These are phyloP conservation scores for Trametes coccinea DNA, from an alignment of 768 basidiomycete genomes.

Conservation along the genomic window DNA sequence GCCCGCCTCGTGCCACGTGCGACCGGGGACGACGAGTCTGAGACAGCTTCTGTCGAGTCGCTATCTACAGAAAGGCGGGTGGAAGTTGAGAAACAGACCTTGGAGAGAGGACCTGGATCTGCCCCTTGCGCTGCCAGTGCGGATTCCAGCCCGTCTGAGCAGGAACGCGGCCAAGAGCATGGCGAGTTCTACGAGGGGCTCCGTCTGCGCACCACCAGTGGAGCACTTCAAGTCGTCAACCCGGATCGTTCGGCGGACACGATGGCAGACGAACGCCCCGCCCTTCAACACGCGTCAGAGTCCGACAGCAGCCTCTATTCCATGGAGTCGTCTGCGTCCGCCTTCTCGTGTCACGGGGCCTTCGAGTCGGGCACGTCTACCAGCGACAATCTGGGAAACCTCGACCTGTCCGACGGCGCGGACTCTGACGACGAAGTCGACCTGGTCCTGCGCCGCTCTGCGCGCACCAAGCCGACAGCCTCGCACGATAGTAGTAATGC, in stretches of 20 bases:
- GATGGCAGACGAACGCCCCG: neutral
- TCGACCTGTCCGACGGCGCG: conserved; percentile 20
- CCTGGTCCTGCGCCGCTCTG: conserved; percentile 9
- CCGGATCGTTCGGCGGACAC: conserved; percentile 10
- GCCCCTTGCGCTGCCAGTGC: too few species aligned
- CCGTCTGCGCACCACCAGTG: neutral
- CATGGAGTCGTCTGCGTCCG: conserved; percentile 2
- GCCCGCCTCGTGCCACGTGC: conserved; percentile 15
- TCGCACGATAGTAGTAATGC: too few species aligned
- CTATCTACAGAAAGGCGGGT: too few species aligned
- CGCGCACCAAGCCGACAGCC: too few species aligned
- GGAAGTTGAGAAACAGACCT: too few species aligned
- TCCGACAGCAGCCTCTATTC: conserved; percentile 26
- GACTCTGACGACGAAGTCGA: conserved; percentile 27
- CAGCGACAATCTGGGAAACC: conserved; percentile 14
- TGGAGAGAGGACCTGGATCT: too few species aligned
- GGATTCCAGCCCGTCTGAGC: too few species aligned
- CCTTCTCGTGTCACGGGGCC: neutral
- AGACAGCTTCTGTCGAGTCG: neutral
- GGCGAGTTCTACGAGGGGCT: neutral
- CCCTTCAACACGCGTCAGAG: neutral
- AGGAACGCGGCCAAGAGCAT: neutral
- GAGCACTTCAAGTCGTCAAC: conserved; percentile 12
- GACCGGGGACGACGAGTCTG: neutral
- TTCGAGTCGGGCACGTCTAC: neutral